Base-by-base conservation (phyloP, 1,139 yeast species). In the Keqinozyma sinolaborantium region DNA sequence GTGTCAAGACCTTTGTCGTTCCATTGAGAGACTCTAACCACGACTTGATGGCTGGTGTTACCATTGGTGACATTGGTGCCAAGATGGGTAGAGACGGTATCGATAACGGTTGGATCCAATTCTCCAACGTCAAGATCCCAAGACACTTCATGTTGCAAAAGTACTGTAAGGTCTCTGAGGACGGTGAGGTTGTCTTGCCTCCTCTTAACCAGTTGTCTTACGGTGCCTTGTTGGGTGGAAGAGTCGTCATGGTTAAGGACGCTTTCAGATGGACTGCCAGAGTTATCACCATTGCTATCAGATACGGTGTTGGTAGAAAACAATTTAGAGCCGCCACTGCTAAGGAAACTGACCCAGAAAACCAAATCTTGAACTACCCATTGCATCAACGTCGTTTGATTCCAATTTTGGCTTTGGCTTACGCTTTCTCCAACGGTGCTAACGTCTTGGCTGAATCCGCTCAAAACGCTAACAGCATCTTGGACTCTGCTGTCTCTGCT, bases 61-160 rank as follows among this genome's bases (percentile, higher is more conserved):
- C 87, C 25, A 73, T 87, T 38, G 96, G 96, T 41, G 97, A 88
- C 56, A 85, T 88, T 54, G 97, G 97, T 41, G 77, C 86, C 45
- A 88, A 88, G 63, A 87, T 87, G 95, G 96, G 96, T 34, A 77
- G 88, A 51, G 86, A 80, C 47, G 90, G 88, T 44, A 79, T 83
- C 44, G 96, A 88, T 58, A 88, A 88, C 54, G 96, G 96, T 38
- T 87, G 95, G 95, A 85, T 88, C 51, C 95, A 86, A 60, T 88
- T 85, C 60, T 68, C 85, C 36, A 68, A 77, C 45, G 96, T 87
- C 31, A 73, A 80, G 40, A 83, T 88, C 44, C 97, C 97, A 33
- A 73, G 92, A 44, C 83, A 73, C 57, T 83, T 73, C 58, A 79
- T 88, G 94, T 66, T 88, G 48, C 83, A 83, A 62, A 83, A 82